A percentile compares a stretch with the other conserved stretches of the same genome.
phyloP scores from a whole-genome alignment of 805 yeast genomes.

The Zygotorulaspora sp. region DNA sequence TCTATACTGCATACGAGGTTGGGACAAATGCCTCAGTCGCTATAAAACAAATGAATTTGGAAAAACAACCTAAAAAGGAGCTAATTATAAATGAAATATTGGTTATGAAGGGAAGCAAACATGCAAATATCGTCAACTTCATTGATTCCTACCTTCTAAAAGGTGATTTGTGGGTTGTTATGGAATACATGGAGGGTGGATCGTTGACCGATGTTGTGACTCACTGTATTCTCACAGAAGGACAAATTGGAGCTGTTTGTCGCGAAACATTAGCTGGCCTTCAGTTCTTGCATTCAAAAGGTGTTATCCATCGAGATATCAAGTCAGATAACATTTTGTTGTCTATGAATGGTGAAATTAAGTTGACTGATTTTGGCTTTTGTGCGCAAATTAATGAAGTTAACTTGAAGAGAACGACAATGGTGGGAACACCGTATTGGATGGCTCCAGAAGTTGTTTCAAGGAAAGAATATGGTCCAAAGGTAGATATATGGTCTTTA shows the following conservation, averaged over 20 bases:
- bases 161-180: constrained; percentile 90
- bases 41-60: constrained; percentile 92
- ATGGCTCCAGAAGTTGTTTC: constrained; percentile 99
- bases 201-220: constrained; percentile 93
- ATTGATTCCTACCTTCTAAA: constrained; percentile 75
- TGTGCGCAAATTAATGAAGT: constrained; percentile 89
- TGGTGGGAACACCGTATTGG: constrained; percentile 99
- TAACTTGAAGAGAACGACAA: constrained; percentile 85
- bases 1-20: constrained; percentile 75
- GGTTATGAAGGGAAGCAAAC: constrained; percentile 91
- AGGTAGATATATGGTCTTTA: constrained; percentile 95
- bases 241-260: constrained; percentile 92
- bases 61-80: constrained; percentile 93
- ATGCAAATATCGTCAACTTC: constrained; percentile 89
- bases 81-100: constrained; percentile 89
- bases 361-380: constrained; percentile 92
- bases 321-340: constrained; percentile 89
- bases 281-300: constrained; percentile 81
- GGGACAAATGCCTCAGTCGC: constrained; percentile 67
- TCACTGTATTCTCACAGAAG: constrained; percentile 81
- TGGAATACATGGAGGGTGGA: constrained; percentile 99
- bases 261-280: constrained; percentile 85
- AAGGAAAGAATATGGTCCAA: constrained; percentile 91
- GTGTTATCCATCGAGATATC: constrained; percentile 93
- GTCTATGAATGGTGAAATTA: constrained; percentile 80